Conservation (phyloP, 495 filamentous ascomycete species). For the Podospora appendiculata region DNA sequence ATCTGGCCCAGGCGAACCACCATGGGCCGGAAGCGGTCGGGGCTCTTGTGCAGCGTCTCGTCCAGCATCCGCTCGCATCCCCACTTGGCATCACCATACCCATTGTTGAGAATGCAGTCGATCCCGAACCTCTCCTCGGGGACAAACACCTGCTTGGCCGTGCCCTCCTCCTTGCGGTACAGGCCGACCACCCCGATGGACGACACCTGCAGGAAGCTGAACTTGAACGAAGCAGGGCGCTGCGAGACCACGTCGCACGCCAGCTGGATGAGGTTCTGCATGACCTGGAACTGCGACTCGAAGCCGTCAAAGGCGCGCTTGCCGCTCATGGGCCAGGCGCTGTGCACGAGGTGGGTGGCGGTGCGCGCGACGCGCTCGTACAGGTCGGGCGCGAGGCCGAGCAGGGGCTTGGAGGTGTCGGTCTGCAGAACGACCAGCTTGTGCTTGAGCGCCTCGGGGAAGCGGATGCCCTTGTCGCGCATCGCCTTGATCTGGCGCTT, state of each 20-base stretch:
- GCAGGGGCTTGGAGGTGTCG: not conserved
- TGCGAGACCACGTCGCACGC: conserved; percentile 22
- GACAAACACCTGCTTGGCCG: conserved; percentile 8
- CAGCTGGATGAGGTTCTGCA: conserved; percentile 41
- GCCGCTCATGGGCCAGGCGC: conserved; percentile 46
- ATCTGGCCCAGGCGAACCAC: conserved; percentile 42
- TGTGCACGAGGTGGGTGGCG: not conserved
- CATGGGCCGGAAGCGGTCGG: conserved; percentile 36
- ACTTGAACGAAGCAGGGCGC: conserved; percentile 11
- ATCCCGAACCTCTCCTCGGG: conserved; percentile 26
- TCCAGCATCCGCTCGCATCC: conserved; percentile 43
- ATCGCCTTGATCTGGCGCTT: not conserved
- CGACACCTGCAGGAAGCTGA: conserved; percentile 47
- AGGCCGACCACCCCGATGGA: conserved; percentile 44
- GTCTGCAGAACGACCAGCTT: not conserved
- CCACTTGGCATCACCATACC: conserved; percentile 45
- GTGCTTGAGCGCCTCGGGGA: not conserved
- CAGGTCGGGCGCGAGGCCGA: not conserved
- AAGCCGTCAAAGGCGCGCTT: conserved; percentile 34
- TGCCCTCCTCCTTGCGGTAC: conserved; percentile 24
- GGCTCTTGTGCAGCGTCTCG: conserved; percentile 36
- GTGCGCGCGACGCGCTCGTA: not conserved
- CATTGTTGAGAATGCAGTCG: conserved; percentile 12
- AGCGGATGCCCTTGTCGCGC: not conserved
- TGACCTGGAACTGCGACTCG: conserved; percentile 41